Evolutionary conservation across 768 basidiomycete genomes (phyloP), one percentile per base, ranked within the genome.

Genomic region (Stropharia rugosoannulata): DNA sequence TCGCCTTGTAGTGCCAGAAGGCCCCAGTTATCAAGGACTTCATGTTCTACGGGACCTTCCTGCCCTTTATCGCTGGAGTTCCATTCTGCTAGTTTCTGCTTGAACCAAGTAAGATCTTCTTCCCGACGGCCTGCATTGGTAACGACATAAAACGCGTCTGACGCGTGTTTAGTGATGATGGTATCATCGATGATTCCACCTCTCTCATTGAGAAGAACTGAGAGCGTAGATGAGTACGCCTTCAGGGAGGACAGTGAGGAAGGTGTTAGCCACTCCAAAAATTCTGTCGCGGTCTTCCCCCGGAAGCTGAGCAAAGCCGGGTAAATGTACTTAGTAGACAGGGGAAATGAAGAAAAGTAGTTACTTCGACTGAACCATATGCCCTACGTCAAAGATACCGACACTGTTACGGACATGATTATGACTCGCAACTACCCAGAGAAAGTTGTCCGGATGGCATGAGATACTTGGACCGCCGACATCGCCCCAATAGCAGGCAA

Each of bases 151-250:
- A 85, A 98, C 0, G 87, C 84, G 62, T 87, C 80, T 5, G 80
- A 65, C 0, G 86, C 80, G 67, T 95, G 93, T 64, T 92, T 93
- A 18, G 90, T 92, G 67, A 98, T 85, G 68, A 98, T 83, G 16
- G 89, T 90, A 68, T 99, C 97, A 72, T 99, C 96, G 52, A 99
- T 90, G 62, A 98, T 98, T 7, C 97, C 97, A 1, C 97, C 96
- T 1, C 78, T 66, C 50, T 90, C 85, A 70, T 97, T 98, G 49
- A 98, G 79, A 3, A 98, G 75, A 5, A 97, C 90, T 0, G 92
- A 93, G 12, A 99, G 83, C 0, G 94, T 93, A 0, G 93, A 93
- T 1, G 83, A 72, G 66, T 87, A 94, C 1, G 87, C 82, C 10
- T 75, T 61, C n/a, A 95, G 81, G 6, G 82, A 65, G 2, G 78